Evolutionary conservation across 495 filamentous ascomycete genomes (phyloP).

Genomic region (Hypomontagnella submonticulosa): DNA sequence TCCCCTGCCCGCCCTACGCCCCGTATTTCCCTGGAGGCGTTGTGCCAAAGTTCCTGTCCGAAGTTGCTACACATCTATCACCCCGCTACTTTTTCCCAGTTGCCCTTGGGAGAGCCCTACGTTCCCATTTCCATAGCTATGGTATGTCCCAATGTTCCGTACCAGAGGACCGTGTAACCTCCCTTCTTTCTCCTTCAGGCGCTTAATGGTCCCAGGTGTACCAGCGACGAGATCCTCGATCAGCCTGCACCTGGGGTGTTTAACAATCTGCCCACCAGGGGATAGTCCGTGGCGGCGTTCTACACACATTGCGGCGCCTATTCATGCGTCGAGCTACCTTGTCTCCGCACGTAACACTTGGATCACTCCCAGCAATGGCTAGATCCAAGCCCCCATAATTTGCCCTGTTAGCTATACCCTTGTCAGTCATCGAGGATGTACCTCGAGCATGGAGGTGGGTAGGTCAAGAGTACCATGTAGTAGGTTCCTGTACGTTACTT

Average conservation of each 20-base stretch:
- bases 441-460: conserved; percentile 39
- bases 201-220: conserved; percentile 28
- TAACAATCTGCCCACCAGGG: conserved; percentile 34
- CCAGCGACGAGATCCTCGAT: conserved; percentile 28
- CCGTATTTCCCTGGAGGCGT: conserved; percentile 30
- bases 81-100: not conserved
- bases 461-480: conserved; percentile 27
- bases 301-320: conserved; percentile 36
- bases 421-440: conserved; percentile 36
- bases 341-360: conserved; percentile 36
- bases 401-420: conserved; percentile 32
- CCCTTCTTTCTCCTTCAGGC: conserved; percentile 21
- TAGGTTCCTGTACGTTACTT: conserved; percentile 39
- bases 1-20: conserved; percentile 39
- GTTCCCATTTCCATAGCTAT: conserved; percentile 20
- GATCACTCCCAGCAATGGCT: conserved; percentile 34
- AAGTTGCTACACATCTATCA: not conserved
- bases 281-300: conserved; percentile 19
- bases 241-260: conserved; percentile 30
- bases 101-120: no score
- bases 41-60: conserved; percentile 17
- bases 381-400: conserved; percentile 40
- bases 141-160: conserved; percentile 19
- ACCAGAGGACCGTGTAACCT: conserved; percentile 26
- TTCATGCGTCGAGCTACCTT: conserved; percentile 36